phyloP scores from a whole-genome alignment of 2,329 filamentous ascomycete genomes.

The Alternaria ventricosa region DNA sequence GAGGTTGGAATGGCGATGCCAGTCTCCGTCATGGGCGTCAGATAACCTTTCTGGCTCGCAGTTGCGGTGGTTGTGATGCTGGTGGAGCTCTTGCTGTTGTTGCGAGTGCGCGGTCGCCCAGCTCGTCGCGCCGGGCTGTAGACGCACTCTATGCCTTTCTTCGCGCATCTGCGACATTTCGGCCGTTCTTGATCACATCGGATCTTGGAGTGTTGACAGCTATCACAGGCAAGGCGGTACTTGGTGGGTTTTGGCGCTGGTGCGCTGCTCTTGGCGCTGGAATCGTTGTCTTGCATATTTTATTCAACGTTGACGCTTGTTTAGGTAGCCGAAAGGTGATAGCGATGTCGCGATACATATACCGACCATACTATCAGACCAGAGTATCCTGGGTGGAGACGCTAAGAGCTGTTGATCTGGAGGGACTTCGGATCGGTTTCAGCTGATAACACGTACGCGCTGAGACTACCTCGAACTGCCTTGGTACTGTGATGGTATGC shows the following conservation, averaged over 20 bases:
- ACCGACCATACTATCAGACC: neutral
- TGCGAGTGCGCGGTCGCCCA: slow-evolving; percentile 10
- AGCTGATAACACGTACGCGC: neutral
- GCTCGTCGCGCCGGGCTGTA: slow-evolving; percentile 11
- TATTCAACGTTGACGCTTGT: neutral
- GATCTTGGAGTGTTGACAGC: slow-evolving; percentile 12
- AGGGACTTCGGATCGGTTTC: neutral
- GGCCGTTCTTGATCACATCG: slow-evolving; percentile 10
- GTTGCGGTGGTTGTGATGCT: neutral
- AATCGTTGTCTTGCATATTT: slow-evolving; percentile 1
- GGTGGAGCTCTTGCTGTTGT: slow-evolving; percentile 2
- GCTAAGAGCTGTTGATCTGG: neutral
- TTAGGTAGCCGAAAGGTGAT: neutral
- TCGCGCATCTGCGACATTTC: slow-evolving; percentile 14
- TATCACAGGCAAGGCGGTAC: slow-evolving; percentile 12
- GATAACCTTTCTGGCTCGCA: neutral
- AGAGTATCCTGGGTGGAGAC: neutral
- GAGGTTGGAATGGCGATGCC: neutral
- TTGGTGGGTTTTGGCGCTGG: slow-evolving; percentile 4
- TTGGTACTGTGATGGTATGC: neutral
- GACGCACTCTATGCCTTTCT: slow-evolving; percentile 10
- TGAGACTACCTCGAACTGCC: neutral
- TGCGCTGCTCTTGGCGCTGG: neutral
- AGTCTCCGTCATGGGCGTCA: neutral
- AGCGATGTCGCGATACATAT: slow-evolving; percentile 3